A percentile compares a stretch with the other conserved stretches of the same genome.
Conservation (phyloP, 2,329 filamentous ascomycete species). For the Fusarium sp. region DNA sequence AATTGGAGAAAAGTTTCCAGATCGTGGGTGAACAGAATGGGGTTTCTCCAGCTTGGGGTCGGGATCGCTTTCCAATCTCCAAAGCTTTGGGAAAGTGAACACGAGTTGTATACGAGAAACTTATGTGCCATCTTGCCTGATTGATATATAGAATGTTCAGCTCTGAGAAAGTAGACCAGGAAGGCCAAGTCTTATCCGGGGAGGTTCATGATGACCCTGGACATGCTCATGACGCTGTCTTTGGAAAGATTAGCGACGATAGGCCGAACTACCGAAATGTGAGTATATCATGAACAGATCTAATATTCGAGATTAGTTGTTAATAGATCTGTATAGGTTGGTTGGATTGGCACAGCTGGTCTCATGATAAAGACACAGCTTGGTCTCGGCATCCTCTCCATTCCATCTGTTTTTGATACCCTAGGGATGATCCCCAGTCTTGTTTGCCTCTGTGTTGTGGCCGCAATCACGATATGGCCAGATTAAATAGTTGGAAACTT, state of each 20-base stretch:
- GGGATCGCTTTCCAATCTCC: conserved; percentile 9
- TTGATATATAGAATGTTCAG: background rate
- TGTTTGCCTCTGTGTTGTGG: conserved; percentile 57
- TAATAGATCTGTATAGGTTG: conserved; percentile 48
- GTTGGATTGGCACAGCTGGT: conserved; percentile 58
- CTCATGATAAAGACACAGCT: conserved; percentile 63
- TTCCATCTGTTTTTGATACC: conserved; percentile 59
- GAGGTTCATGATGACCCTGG: conserved; percentile 10
- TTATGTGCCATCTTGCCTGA: background rate
- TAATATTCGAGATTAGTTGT: background rate
- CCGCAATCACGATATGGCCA: conserved; percentile 61
- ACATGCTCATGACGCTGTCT: conserved; percentile 47
- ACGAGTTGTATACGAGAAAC: background rate
- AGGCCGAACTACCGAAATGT: conserved; percentile 51
- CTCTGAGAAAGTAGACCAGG: conserved; percentile 5
- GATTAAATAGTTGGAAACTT: conserved; percentile 63
- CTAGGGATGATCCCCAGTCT: conserved; percentile 62
- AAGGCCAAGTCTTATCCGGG: conserved; percentile 2
- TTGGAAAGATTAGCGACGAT: conserved; percentile 48
- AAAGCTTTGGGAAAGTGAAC: background rate
- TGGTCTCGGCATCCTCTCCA: conserved; percentile 61
- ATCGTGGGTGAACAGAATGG: background rate
- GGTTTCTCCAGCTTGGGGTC: background rate
- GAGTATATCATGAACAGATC: conserved; percentile 1
- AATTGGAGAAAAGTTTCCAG: conserved; percentile 1